Evolutionary conservation across 495 filamentous ascomycete genomes (phyloP).

Genomic region (Viridothelium virens): DNA sequence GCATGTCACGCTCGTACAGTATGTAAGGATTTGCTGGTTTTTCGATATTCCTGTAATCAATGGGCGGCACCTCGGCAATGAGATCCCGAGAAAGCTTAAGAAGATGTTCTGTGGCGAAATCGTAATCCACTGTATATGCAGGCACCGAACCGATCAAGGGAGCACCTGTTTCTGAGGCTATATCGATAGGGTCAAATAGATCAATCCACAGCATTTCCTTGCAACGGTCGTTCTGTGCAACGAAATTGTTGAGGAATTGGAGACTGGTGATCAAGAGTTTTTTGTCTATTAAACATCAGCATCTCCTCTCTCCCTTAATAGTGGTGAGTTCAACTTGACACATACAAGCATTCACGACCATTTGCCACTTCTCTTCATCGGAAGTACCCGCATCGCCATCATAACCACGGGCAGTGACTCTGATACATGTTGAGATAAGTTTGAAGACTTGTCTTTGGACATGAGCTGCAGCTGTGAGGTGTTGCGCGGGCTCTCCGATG

Average conservation of each 20-base stretch:
- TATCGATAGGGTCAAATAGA: constrained; percentile 52
- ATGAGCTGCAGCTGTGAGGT: constrained; percentile 68
- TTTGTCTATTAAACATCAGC: constrained; percentile 50
- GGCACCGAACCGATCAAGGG: neutral
- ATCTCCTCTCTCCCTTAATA: constrained; percentile 19
- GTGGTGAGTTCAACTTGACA: neutral
- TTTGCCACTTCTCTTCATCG: constrained; percentile 62
- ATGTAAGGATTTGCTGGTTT: constrained; percentile 5
- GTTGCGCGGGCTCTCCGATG: constrained; percentile 72
- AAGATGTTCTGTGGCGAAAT: neutral
- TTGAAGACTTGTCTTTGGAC: constrained; percentile 80
- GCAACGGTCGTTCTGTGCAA: constrained; percentile 81
- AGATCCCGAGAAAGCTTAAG: constrained; percentile 7
- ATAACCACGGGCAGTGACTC: constrained; percentile 82
- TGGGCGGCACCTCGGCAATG: neutral
- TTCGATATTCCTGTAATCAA: neutral
- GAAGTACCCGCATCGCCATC: constrained; percentile 65
- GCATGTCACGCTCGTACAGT: neutral
- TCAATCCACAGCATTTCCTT: constrained; percentile 89
- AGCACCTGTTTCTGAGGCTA: neutral
- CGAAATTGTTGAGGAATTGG: constrained; percentile 87
- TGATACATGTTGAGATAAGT: constrained; percentile 72
- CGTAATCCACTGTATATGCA: neutral
- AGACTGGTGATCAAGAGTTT: constrained; percentile 81
- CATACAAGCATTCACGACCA: constrained; percentile 47